A percentile compares a stretch with the other conserved stretches of the same genome.
phyloP scores from a whole-genome alignment of 345 rosid genomes.

The Excoecaria agallocha region DNA sequence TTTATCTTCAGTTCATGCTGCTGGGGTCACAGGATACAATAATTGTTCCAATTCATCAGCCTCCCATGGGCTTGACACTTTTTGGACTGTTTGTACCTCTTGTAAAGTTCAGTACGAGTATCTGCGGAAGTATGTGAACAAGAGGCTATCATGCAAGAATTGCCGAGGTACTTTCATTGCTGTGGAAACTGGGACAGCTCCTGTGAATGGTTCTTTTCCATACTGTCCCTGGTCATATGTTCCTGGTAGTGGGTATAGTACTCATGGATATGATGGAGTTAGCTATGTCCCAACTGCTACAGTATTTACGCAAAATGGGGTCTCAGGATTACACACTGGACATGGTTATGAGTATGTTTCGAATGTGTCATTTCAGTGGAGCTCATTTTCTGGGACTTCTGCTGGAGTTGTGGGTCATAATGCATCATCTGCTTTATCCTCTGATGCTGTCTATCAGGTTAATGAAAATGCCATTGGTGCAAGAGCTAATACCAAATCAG shows the following conservation, averaged over 20 bases:
- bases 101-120: slow-evolving; percentile 99
- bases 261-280: slow-evolving; percentile 63
- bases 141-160: slow-evolving; percentile 96
- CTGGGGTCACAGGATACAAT: slow-evolving; percentile 47
- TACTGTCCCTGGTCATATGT: slow-evolving; percentile 53
- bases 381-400: slow-evolving; percentile 56
- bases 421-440: slow-evolving; percentile 47
- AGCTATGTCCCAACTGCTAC: slow-evolving; percentile 70
- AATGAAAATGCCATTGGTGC: slow-evolving; percentile 43
- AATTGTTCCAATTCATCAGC: slow-evolving; percentile 49
- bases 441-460: slow-evolving; percentile 53
- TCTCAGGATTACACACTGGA: slow-evolving; percentile 62
- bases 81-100: slow-evolving; percentile 97
- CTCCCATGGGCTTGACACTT: slow-evolving; percentile 71
- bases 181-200: slow-evolving; percentile 81
- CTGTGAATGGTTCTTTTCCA: slow-evolving; percentile 73
- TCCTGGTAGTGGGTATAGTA: slow-evolving; percentile 56
- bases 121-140: slow-evolving; percentile 89
- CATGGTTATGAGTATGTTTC: slow-evolving; percentile 77
- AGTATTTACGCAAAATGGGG: slow-evolving; percentile 51
- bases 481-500: slow-evolving; percentile 43
- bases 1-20: slow-evolving; percentile 39
- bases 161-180: slow-evolving; percentile 92
- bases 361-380: slow-evolving; percentile 75
- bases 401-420: slow-evolving; percentile 52